Percentiles rank a stretch among this genome's conserved stretches.
These are phyloP conservation scores for Russula sp. DNA, from an alignment of 768 basidiomycete species.

Conservation along the genomic window DNA sequence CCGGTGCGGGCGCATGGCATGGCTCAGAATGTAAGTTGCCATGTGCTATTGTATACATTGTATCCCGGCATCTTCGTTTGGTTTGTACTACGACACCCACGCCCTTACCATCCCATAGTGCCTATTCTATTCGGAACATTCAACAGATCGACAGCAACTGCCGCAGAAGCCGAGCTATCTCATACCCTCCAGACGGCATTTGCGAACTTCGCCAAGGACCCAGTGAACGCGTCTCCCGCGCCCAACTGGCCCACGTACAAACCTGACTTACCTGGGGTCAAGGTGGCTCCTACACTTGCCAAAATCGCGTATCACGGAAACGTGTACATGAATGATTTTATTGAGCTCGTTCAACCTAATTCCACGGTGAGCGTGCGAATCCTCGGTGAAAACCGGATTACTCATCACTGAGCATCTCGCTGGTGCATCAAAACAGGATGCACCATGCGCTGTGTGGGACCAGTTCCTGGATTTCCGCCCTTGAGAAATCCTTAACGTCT, in stretches of 20 bases:
- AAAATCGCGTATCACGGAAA: constrained; percentile 7
- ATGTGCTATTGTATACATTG: too few relatives aligned
- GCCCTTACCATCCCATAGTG: constrained; percentile 12
- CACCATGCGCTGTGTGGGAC: background rate
- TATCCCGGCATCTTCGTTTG: too few relatives aligned
- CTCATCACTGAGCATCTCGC: background rate
- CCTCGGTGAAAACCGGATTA: too few relatives aligned
- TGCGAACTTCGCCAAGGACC: constrained; percentile 11
- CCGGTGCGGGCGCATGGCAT: background rate
- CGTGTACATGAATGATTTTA: background rate
- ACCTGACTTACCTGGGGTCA: background rate
- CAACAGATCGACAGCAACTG: constrained; percentile 26
- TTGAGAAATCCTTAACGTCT: too few relatives aligned
- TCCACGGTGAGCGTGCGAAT: background rate
- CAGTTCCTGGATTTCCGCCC: background rate
- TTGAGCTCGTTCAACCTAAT: background rate
- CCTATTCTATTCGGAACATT: constrained; percentile 28
- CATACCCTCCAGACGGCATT: constrained; percentile 21
- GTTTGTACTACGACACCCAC: background rate
- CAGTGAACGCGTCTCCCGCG: background rate
- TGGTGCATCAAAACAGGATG: background rate
- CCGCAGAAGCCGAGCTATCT: constrained; percentile 26
- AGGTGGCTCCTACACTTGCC: background rate
- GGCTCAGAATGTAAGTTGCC: constrained; percentile 2
- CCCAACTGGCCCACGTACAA: constrained; percentile 5